Conservation (phyloP, 495 filamentous ascomycete genomes). For the Neurospora tetrasperma region DNA sequence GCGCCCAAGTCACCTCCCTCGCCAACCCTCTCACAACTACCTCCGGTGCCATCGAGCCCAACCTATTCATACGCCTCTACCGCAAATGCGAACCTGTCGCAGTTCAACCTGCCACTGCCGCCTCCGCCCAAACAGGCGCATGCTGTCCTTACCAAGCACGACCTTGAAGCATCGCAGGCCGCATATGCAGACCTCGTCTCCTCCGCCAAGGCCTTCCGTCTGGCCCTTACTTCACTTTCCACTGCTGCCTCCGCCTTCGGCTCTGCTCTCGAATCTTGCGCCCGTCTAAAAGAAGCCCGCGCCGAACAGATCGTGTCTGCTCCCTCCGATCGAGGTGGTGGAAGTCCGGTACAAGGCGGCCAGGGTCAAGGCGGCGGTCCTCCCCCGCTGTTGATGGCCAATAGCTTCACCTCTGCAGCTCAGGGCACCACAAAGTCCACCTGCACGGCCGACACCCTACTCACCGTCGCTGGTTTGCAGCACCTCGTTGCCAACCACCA, state of each 20-base stretch:
- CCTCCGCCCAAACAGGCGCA: constrained; percentile 45
- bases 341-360: neutral
- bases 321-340: neutral
- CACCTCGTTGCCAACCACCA: constrained; percentile 56
- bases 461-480: constrained; percentile 51
- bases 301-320: constrained; percentile 28
- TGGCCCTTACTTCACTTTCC: constrained; percentile 46
- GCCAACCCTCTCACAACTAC: constrained; percentile 37
- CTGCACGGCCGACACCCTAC: constrained; percentile 49
- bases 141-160: constrained; percentile 47
- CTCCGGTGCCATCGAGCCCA: constrained; percentile 46
- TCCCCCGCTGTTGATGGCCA: constrained; percentile 21
- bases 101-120: constrained; percentile 47
- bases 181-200: constrained; percentile 51
- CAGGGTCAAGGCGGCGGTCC: neutral
- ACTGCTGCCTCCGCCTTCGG: constrained; percentile 50
- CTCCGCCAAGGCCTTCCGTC: constrained; percentile 48
- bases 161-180: constrained; percentile 47
- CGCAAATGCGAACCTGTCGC: constrained; percentile 41
- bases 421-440: constrained; percentile 31
- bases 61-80: constrained; percentile 53
- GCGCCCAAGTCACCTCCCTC: constrained; percentile 28
- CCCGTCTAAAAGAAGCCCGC: constrained; percentile 51
- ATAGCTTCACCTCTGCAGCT: constrained; percentile 25
- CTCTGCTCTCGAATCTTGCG: constrained; percentile 50